Evolutionary conservation across 1,284 basidiomycete species (phyloP).

Genomic region (Leccinum griseonigrum): DNA sequence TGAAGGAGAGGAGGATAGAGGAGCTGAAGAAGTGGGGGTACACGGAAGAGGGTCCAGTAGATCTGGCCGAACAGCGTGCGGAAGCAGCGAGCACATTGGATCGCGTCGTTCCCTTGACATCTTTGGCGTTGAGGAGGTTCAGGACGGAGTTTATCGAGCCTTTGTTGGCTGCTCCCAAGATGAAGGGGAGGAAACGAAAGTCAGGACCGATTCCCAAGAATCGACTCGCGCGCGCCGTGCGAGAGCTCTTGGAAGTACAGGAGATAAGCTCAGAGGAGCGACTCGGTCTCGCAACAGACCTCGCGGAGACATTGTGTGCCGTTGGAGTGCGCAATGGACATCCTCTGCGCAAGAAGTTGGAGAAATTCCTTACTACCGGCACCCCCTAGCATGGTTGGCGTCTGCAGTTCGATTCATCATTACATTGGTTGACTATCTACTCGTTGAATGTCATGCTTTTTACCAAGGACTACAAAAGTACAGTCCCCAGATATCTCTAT

Average conservation of each 20-base stretch:
- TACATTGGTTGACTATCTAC: conserved; percentile 7
- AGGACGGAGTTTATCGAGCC: conserved; percentile 69
- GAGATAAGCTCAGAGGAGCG: conserved; percentile 47
- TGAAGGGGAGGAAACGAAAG: conserved; percentile 52
- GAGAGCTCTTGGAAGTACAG: conserved; percentile 56
- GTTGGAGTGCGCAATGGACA: conserved; percentile 62
- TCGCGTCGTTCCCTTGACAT: conserved; percentile 59
- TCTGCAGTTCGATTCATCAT: not conserved
- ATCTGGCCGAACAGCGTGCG: conserved; percentile 62
- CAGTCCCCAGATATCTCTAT: conserved; percentile 7
- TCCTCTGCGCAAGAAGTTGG: conserved; percentile 61
- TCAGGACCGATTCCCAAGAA: conserved; percentile 48
- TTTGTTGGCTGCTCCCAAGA: conserved; percentile 61
- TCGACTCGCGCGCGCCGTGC: conserved; percentile 62
- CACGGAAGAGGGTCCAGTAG: conserved; percentile 46
- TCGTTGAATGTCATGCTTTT: conserved; percentile 1
- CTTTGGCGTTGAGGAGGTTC: conserved; percentile 67
- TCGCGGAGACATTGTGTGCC: conserved; percentile 49
- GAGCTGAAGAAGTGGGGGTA: conserved; percentile 73
- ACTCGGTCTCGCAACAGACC: conserved; percentile 43
- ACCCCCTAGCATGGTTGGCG: conserved; percentile 2
- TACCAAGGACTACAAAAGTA: not conserved
- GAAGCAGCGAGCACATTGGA: conserved; percentile 69
- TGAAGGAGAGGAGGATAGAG: conserved; percentile 55
- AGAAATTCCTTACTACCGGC: conserved; percentile 42